Conservation (phyloP, 2,329 filamentous ascomycete genomes). For the Phyllosticta citribraziliensis region DNA sequence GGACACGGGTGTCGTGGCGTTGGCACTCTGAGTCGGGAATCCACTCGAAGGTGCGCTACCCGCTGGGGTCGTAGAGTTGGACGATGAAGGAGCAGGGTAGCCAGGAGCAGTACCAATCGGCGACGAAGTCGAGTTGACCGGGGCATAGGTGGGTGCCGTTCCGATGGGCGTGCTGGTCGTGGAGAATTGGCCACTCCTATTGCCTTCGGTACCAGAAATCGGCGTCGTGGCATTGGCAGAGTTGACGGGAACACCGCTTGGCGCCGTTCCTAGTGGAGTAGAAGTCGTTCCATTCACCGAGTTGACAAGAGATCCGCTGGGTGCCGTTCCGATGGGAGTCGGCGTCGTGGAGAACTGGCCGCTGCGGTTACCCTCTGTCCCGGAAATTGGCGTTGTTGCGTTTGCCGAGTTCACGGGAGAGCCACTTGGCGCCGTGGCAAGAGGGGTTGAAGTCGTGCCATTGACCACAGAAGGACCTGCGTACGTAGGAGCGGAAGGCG, state of each 20-base stretch:
- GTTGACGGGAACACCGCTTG: not conserved
- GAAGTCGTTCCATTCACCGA: not conserved
- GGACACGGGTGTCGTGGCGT: too few species aligned
- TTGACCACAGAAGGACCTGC: not conserved
- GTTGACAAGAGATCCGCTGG: not conserved
- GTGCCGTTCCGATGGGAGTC: not conserved
- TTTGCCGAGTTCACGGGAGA: not conserved
- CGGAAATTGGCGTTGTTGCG: not conserved
- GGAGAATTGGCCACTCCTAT: not conserved
- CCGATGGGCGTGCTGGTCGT: not conserved
- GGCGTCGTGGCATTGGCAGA: not conserved
- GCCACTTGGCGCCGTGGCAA: not conserved
- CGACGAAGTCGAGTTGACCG: not conserved
- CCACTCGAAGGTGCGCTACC: too few species aligned
- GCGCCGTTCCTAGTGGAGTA: not conserved
- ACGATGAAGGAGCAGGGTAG: too few species aligned
- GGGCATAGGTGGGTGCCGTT: not conserved
- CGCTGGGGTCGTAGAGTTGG: too few species aligned
- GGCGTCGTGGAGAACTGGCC: not conserved
- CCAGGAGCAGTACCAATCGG: not conserved
- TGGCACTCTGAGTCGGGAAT: too few species aligned
- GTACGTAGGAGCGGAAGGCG: too few species aligned
- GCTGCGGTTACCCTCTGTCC: not conserved
- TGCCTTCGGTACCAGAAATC: not conserved
- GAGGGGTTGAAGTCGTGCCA: not conserved